Evolutionary conservation across 768 basidiomycete species (phyloP).

Genomic region (Auriscalpium microsporum): DNA sequence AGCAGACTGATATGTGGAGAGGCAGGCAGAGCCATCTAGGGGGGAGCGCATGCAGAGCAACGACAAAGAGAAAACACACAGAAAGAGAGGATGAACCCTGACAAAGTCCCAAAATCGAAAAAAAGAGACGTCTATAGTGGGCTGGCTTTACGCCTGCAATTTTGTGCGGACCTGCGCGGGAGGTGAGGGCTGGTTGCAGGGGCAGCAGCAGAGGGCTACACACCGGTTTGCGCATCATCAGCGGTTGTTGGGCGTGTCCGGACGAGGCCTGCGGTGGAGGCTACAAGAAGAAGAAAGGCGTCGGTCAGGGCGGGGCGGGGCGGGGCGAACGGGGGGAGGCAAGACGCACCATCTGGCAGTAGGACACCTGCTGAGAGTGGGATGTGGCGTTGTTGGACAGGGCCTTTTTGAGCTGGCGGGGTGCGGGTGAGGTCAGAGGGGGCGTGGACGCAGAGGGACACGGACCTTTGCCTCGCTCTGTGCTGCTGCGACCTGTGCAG

Average conservation of each 20-base stretch:
- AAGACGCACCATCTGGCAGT: conserved; percentile 14
- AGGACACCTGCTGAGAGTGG: conserved; percentile 17
- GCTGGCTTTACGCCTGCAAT: conserved; percentile 8
- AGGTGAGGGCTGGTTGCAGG: not conserved
- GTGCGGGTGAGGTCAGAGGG: not conserved
- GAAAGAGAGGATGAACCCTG: conserved; percentile 4
- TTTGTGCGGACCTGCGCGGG: conserved; percentile 18
- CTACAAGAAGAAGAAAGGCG: conserved; percentile 12
- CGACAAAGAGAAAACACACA: not conserved
- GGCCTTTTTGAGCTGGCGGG: conserved; percentile 51
- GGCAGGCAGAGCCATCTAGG: conserved; percentile 11
- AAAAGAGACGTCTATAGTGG: conserved; percentile 6
- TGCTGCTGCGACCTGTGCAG: conserved; percentile 47
- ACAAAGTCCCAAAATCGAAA: conserved; percentile 12
- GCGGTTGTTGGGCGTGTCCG: conserved; percentile 18
- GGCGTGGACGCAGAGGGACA: not conserved
- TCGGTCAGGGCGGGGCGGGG: conserved; percentile 3
- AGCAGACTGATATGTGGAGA: not conserved
- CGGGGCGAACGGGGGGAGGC: not conserved
- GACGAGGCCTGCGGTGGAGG: conserved; percentile 15
- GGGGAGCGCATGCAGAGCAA: conserved; percentile 11
- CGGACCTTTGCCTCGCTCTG: conserved; percentile 72
- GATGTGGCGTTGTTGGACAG: conserved; percentile 34
- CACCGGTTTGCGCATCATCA: conserved; percentile 29
- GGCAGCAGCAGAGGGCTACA: conserved; percentile 1